Evolutionary conservation across 805 yeast genomes (phyloP).

Genomic region (Metschnikowia arizonensis): DNA sequence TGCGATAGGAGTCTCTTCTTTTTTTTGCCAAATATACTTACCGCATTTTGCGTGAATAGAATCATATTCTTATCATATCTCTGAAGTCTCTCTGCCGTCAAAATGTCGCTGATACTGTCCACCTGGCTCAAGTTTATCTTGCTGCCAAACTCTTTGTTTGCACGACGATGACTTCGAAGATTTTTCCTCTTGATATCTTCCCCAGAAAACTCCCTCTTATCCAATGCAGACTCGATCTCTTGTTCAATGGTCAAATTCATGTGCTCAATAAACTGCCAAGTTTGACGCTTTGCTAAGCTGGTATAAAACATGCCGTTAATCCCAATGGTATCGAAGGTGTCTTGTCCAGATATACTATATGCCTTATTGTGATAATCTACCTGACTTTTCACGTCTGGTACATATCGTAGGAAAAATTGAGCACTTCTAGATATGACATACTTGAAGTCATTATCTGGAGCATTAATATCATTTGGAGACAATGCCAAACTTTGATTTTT

Average conservation of each 20-base stretch:
- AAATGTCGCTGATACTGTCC: constrained; percentile 25
- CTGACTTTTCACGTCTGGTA: constrained; percentile 35
- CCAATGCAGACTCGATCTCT: constrained; percentile 34
- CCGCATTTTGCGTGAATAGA: constrained; percentile 16
- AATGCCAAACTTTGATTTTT: constrained; percentile 28
- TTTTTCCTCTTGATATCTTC: constrained; percentile 35
- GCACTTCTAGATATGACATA: constrained; percentile 34
- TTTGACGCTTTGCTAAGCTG: constrained; percentile 22
- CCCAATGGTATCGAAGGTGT: constrained; percentile 29
- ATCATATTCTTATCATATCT: constrained; percentile 3
- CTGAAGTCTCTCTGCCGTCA: constrained; percentile 15
- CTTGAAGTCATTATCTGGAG: constrained; percentile 28
- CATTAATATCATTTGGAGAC: constrained; percentile 35
- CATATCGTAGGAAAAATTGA: constrained; percentile 37
- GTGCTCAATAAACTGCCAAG: constrained; percentile 32
- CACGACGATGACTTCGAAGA: constrained; percentile 14
- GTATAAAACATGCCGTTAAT: constrained; percentile 33
- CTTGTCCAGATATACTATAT: constrained; percentile 22
- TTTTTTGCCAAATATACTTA: constrained; percentile 31
- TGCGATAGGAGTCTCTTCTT: constrained; percentile 36
- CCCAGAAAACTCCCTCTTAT: constrained; percentile 22
- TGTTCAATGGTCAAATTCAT: constrained; percentile 30
- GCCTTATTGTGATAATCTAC: constrained; percentile 25
- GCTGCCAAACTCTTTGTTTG: constrained; percentile 2
- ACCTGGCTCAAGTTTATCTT: constrained; percentile 6